phyloP scores from a whole-genome alignment of 2,329 filamentous ascomycete genomes.

The Rhynchosporium secalis region DNA sequence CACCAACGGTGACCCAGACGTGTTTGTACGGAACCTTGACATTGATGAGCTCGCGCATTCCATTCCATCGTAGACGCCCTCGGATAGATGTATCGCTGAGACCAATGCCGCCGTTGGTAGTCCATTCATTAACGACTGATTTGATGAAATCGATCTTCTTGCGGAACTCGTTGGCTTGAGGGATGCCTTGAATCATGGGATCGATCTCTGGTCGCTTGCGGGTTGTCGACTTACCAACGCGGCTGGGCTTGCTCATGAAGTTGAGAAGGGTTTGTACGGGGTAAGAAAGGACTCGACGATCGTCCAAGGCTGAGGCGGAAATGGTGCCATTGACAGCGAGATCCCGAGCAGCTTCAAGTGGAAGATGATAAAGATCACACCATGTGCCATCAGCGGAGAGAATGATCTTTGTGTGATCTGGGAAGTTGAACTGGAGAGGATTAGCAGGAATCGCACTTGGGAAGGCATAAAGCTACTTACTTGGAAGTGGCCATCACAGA shows the following conservation, averaged over 20 bases:
- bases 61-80: slow-evolving; percentile 58
- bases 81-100: slow-evolving; percentile 57
- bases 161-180: slow-evolving; percentile 70
- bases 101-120: slow-evolving; percentile 67
- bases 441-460: slow-evolving; percentile 23
- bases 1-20: slow-evolving; percentile 69
- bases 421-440: slow-evolving; percentile 71
- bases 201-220: slow-evolving; percentile 61
- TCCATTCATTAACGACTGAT: slow-evolving; percentile 70
- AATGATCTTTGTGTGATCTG: slow-evolving; percentile 83
- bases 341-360: slow-evolving; percentile 66
- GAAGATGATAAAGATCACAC: slow-evolving; percentile 77
- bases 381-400: slow-evolving; percentile 72
- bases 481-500: slow-evolving; percentile 77
- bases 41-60: slow-evolving; percentile 56
- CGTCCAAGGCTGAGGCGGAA: slow-evolving; percentile 67
- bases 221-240: slow-evolving; percentile 49
- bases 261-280: slow-evolving; percentile 73
- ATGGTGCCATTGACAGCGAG: slow-evolving; percentile 67
- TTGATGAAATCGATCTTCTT: slow-evolving; percentile 74
- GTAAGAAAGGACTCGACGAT: slow-evolving; percentile 70
- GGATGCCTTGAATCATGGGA: slow-evolving; percentile 61
- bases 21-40: slow-evolving; percentile 58
- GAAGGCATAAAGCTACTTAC: slow-evolving; percentile 43
- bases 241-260: slow-evolving; percentile 52